phyloP scores from a whole-genome alignment of 768 basidiomycete genomes.

The Lanmaoa rubissima region DNA sequence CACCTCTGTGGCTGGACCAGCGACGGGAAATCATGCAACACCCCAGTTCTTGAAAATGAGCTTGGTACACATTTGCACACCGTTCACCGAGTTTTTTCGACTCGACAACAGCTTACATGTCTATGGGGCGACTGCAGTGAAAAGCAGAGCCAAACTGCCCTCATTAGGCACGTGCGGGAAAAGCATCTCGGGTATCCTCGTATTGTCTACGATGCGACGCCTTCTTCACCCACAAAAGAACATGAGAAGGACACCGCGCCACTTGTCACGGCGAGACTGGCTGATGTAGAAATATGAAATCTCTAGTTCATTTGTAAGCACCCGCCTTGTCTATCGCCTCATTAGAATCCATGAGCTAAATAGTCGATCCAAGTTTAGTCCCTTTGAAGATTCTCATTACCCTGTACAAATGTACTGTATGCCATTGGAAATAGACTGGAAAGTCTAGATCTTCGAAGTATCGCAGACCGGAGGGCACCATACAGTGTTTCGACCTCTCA shows the following conservation, averaged over 20 bases:
- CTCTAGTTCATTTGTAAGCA: too few species aligned
- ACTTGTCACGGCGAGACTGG: too few species aligned
- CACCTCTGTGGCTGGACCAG: neutral
- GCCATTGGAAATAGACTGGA: neutral
- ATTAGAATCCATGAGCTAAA: neutral
- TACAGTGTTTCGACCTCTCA: too few species aligned
- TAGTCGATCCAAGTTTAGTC: neutral
- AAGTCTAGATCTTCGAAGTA: neutral
- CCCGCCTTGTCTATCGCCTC: too few species aligned
- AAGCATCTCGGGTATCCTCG: neutral
- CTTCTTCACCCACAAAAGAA: neutral
- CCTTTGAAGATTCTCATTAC: neutral
- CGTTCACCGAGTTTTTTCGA: neutral
- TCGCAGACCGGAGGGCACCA: too few species aligned
- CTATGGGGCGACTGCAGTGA: neutral
- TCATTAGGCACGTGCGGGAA: neutral
- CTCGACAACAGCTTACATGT: neutral
- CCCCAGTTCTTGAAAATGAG: neutral
- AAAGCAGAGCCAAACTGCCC: accelerated
- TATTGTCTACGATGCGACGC: neutral
- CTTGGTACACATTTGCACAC: neutral
- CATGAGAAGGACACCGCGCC: neutral
- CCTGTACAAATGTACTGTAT: neutral
- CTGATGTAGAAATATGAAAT: too few species aligned
- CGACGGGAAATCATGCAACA: neutral